phyloP scores from a whole-genome alignment of 495 filamentous ascomycete species.

The Parachaetomium inaequale region DNA sequence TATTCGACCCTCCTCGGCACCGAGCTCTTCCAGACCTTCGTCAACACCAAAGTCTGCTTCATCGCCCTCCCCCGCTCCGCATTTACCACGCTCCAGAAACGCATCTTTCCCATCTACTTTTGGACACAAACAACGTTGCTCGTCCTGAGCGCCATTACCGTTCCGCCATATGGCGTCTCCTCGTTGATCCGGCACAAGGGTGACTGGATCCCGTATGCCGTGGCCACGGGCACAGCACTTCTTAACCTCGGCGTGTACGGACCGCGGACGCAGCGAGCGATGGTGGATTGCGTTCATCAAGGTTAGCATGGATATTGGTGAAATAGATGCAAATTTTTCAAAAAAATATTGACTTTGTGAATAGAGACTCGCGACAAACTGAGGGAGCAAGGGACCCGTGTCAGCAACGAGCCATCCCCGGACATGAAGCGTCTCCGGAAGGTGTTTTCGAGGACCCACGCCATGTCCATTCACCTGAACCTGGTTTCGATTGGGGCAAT shows the following conservation, averaged over 20 bases:
- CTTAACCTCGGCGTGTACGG: conserved; percentile 50
- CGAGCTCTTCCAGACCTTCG: conserved; percentile 50
- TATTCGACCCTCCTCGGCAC: conserved; percentile 53
- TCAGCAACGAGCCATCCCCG: background rate
- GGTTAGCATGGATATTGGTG: conserved; percentile 27
- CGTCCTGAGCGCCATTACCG: conserved; percentile 43
- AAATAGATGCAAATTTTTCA: too few species aligned
- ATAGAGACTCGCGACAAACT: background rate
- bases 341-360: background rate
- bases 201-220: conserved; percentile 38
- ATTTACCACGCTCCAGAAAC: conserved; percentile 51
- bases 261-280: conserved; percentile 43
- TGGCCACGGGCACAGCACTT: conserved; percentile 39
- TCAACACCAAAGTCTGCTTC: conserved; percentile 36
- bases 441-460: conserved; percentile 49
- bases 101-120: conserved; percentile 56
- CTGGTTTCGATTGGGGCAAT: conserved; percentile 49
- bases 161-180: conserved; percentile 41
- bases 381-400: background rate
- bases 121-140: conserved; percentile 42
- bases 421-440: conserved; percentile 43
- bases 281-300: conserved; percentile 46
- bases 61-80: conserved; percentile 43
- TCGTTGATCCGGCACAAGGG: conserved; percentile 34
- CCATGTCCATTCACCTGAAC: conserved; percentile 57